Evolutionary conservation across 331 rosid genomes (phyloP).

Genomic region (Spiraea crenata): DNA sequence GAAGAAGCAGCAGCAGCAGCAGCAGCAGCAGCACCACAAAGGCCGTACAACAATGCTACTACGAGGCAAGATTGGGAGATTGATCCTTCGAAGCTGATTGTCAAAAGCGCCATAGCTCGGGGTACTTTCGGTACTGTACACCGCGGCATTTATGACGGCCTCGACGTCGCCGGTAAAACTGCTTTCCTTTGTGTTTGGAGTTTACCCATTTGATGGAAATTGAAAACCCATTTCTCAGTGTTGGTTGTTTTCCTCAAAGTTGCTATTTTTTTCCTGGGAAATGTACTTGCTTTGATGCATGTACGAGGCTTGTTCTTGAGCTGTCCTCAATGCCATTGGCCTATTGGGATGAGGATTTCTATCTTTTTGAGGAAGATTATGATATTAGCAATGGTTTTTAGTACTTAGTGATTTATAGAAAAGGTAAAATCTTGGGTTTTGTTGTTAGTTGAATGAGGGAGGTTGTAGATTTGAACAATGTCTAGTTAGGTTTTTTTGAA

Average conservation of each 20-base stretch:
- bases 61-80: conserved; percentile 97
- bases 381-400: not conserved
- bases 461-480: not conserved
- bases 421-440: not conserved
- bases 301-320: not conserved
- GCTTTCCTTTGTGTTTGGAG: conserved; percentile 7
- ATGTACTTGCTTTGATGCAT: not conserved
- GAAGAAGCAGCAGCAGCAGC: conserved; percentile 20
- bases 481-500: not conserved
- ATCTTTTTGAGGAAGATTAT: not conserved
- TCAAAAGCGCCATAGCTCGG: conserved; percentile 86
- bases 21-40: conserved; percentile 4
- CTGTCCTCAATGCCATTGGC: not conserved
- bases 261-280: not conserved
- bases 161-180: conserved; percentile 77
- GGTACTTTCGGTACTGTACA: conserved; percentile 99
- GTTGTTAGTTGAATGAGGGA: not conserved
- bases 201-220: not conserved
- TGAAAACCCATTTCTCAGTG: conserved; percentile 23
- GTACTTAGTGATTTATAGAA: too few species aligned
- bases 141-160: conserved; percentile 91
- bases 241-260: not conserved
- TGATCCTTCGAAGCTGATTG: conserved; percentile 78
- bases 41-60: conserved; percentile 17
- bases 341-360: not conserved